phyloP scores from a whole-genome alignment of 768 basidiomycete genomes.

The Russula vinacea region DNA sequence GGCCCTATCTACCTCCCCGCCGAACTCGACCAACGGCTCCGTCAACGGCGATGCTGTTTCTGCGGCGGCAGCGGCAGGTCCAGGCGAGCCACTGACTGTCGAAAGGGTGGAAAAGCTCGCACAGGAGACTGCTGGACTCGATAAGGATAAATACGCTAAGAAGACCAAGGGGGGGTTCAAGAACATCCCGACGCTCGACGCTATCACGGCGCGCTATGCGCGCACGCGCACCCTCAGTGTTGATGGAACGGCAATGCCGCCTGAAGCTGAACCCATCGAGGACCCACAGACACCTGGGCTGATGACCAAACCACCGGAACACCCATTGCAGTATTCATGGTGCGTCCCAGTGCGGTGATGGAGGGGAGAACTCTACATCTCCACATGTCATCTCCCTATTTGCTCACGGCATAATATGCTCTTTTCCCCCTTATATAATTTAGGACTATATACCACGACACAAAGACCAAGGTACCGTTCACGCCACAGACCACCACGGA shows the following conservation, averaged over 20 bases:
- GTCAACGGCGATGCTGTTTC: conserved; percentile 35
- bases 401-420: not conserved
- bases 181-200: conserved; percentile 83
- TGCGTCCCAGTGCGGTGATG: conserved; percentile 37
- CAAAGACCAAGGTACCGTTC: conserved; percentile 67
- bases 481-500: conserved; percentile 44
- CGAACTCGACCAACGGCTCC: conserved; percentile 44
- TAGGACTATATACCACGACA: conserved; percentile 90
- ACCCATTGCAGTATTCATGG: conserved; percentile 84
- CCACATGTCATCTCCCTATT: not conserved
- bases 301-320: conserved; percentile 66
- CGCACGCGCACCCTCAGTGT: conserved; percentile 61
- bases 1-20: conserved; percentile 46
- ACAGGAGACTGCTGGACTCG: conserved; percentile 44
- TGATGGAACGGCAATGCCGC: conserved; percentile 62
- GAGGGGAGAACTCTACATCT: not conserved
- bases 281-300: conserved; percentile 80
- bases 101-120: conserved; percentile 66
- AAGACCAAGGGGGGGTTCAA: conserved; percentile 71
- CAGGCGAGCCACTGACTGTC: conserved; percentile 56
- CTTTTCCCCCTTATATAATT: not conserved
- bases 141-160: conserved; percentile 34
- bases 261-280: conserved; percentile 74
- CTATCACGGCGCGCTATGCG: conserved; percentile 76
- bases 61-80: conserved; percentile 30